Percentiles rank a stretch among this genome's conserved stretches.
Conservation (phyloP, 805 yeast genomes). For the Barnettozyma populi region DNA sequence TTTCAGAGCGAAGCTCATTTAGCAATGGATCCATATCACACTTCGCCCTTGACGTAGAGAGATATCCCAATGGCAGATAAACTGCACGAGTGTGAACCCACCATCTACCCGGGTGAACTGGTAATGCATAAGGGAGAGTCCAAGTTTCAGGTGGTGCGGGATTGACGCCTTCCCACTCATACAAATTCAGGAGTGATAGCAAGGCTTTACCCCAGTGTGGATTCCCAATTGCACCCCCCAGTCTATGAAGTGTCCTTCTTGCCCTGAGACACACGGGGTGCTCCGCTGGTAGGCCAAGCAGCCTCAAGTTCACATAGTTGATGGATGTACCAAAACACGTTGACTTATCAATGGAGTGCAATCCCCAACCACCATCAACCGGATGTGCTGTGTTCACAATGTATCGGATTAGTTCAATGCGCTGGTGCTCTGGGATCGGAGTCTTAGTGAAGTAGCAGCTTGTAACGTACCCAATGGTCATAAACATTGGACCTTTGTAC, state of each 20-base stretch:
- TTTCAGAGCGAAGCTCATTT: slow-evolving; percentile 63
- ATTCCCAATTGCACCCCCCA: slow-evolving; percentile 85
- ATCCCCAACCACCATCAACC: slow-evolving; percentile 99
- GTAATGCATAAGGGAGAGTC: slow-evolving; percentile 74
- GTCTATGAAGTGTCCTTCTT: slow-evolving; percentile 52
- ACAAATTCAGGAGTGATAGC: slow-evolving; percentile 73
- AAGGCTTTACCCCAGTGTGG: slow-evolving; percentile 99
- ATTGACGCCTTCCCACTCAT: slow-evolving; percentile 94
- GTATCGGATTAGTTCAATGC: slow-evolving; percentile 73
- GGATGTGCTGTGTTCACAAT: slow-evolving; percentile 92
- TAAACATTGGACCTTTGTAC: slow-evolving; percentile 97
- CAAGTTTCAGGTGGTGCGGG: slow-evolving; percentile 98
- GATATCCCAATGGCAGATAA: slow-evolving; percentile 79
- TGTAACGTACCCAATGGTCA: slow-evolving; percentile 84
- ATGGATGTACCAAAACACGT: slow-evolving; percentile 93
- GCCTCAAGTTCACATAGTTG: slow-evolving; percentile 75
- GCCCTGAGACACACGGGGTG: slow-evolving; percentile 82
- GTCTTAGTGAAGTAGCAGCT: slow-evolving; percentile 65
- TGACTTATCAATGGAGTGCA: slow-evolving; percentile 86
- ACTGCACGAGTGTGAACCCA: slow-evolving; percentile 98
- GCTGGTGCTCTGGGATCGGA: slow-evolving; percentile 60
- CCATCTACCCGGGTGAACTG: slow-evolving; percentile 95
- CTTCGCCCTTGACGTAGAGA: slow-evolving; percentile 49
- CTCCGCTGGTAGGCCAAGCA: slow-evolving; percentile 66
- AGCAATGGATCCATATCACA: slow-evolving; percentile 64